phyloP scores from a whole-genome alignment of 2,329 filamentous ascomycete species.

The Malbranchea zuffiana region DNA sequence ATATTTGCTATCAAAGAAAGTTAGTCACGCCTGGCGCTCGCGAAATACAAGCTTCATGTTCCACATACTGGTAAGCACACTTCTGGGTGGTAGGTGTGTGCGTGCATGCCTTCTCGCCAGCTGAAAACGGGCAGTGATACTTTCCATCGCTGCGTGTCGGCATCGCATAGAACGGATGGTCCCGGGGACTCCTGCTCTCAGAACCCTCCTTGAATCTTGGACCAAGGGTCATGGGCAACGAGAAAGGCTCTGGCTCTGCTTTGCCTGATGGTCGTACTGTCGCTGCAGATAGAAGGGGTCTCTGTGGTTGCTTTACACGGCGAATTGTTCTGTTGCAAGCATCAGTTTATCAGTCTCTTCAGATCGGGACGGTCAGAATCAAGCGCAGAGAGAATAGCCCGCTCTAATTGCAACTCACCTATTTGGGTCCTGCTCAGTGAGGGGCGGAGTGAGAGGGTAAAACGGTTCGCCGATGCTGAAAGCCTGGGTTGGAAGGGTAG shows the following conservation, averaged over 20 bases:
- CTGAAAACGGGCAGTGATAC: slow-evolving; percentile 83
- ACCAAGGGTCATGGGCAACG: slow-evolving; percentile 22
- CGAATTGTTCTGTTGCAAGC: slow-evolving; percentile 30
- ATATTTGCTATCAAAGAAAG: slow-evolving; percentile 60
- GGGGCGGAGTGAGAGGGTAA: slow-evolving; percentile 30
- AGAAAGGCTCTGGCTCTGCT: slow-evolving; percentile 29
- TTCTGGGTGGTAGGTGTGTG: slow-evolving; percentile 94
- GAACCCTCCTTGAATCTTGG: slow-evolving; percentile 29
- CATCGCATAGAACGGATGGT: slow-evolving; percentile 34
- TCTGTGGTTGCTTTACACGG: slow-evolving; percentile 29
- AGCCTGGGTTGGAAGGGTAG: slow-evolving; percentile 26
- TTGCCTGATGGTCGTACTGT: slow-evolving; percentile 26
- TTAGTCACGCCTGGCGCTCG: no score
- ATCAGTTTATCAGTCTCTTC: no score
- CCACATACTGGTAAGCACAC: slow-evolving; percentile 95
- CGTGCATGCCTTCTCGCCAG: slow-evolving; percentile 58
- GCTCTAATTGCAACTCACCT: slow-evolving; percentile 23
- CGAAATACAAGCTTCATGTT: no score
- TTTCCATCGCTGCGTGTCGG: slow-evolving; percentile 56
- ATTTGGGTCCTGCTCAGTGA: slow-evolving; percentile 33
- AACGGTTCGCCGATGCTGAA: slow-evolving; percentile 31
- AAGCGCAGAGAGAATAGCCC: background rate
- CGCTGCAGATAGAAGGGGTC: slow-evolving; percentile 26
- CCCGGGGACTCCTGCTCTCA: slow-evolving; percentile 31
- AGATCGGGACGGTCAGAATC: background rate